Evolutionary conservation across 1,284 basidiomycete genomes (phyloP), one percentile per base, ranked within the genome.

Genomic region (Naganishia albida): DNA sequence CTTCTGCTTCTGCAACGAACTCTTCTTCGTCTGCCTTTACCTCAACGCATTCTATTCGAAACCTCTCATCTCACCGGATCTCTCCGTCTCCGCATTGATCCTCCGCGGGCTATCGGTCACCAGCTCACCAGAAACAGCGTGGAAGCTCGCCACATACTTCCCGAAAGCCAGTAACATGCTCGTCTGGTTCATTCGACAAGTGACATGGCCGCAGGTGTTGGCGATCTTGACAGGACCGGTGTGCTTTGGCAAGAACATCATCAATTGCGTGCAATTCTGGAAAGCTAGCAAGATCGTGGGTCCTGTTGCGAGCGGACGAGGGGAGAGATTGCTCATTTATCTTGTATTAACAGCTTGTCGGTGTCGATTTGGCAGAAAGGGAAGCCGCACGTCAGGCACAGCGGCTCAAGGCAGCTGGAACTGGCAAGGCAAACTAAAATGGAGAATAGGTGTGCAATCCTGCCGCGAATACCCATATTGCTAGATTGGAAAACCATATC

Each of bases 241-340:
- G 64, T 95, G 87, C 74, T 75, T 86, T 12, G 79, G 84, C 68
- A 99, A 99, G 83, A 97, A 99, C 78, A 74, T 95, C 67, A 92
- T 99, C 82, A 98, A 97, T 78, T 80, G 90, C 50, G 93, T 99
- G 7, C 96, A 99, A 78, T 87, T 98, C 70, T 98, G 94, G 94
- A 99, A 99, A 78, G 95, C 95, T 28, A 90, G 90, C 71, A 98
- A 98, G 82, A 90, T 95, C 71, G 79, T 80, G 49, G 70, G 79
- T 77, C 2, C 70, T 75, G 10, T 75, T 75, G 48, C 18, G 8
- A 23, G 4, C 26, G 10, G 53, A 39, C 1, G 26, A n/a, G 8
- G 30, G 18, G 43, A 4, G 23, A 7, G 26, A 28, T 10, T 64
- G 10, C 30, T 18, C 30, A 38, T 20, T 55, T 52, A 8, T 20